These are phyloP conservation scores for Hemileccinum impolitum DNA, from an alignment of 768 basidiomycete genomes.

Conservation along the genomic window DNA sequence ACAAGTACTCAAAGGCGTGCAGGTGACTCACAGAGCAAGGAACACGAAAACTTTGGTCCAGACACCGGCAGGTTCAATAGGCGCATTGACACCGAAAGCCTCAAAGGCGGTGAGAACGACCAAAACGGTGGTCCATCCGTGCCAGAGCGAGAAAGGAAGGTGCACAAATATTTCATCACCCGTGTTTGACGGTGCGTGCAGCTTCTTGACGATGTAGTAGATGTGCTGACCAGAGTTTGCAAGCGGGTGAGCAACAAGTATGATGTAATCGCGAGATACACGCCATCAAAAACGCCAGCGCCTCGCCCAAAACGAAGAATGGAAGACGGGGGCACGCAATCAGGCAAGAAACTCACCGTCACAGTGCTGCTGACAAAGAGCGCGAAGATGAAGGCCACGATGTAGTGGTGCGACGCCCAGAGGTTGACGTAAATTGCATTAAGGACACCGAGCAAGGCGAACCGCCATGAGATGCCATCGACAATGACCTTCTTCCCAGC, in stretches of 20 bases:
- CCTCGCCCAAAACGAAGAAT: slow-evolving; percentile 12
- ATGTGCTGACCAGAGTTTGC: slow-evolving; percentile 54
- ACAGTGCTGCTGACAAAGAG: slow-evolving; percentile 81
- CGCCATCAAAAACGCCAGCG: slow-evolving; percentile 2
- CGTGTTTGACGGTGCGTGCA: slow-evolving; percentile 58
- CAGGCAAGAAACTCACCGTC: slow-evolving; percentile 31
- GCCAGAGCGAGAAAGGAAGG: slow-evolving; percentile 94
- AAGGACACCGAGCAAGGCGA: slow-evolving; percentile 82
- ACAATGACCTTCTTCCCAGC: slow-evolving; percentile 74
- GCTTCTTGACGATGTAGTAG: slow-evolving; percentile 93
- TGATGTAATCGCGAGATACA: slow-evolving; percentile 2
- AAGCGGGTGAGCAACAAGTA: slow-evolving; percentile 10
- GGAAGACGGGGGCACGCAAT: slow-evolving; percentile 4
- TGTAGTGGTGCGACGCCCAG: slow-evolving; percentile 76
- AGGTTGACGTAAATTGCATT: slow-evolving; percentile 89
- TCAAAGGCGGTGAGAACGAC: slow-evolving; percentile 81
- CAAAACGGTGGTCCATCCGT: slow-evolving; percentile 88
- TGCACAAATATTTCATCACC: slow-evolving; percentile 89
- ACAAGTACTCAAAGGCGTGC: neutral
- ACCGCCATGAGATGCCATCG: slow-evolving; percentile 88
- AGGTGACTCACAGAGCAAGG: slow-evolving; percentile 66
- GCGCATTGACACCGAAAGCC: slow-evolving; percentile 81
- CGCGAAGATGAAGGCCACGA: slow-evolving; percentile 80
- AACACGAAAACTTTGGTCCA: slow-evolving; percentile 97
- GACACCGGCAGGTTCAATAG: slow-evolving; percentile 61